Conservation (phyloP, 148 eudicot genomes). For the Rheum nobile region DNA sequence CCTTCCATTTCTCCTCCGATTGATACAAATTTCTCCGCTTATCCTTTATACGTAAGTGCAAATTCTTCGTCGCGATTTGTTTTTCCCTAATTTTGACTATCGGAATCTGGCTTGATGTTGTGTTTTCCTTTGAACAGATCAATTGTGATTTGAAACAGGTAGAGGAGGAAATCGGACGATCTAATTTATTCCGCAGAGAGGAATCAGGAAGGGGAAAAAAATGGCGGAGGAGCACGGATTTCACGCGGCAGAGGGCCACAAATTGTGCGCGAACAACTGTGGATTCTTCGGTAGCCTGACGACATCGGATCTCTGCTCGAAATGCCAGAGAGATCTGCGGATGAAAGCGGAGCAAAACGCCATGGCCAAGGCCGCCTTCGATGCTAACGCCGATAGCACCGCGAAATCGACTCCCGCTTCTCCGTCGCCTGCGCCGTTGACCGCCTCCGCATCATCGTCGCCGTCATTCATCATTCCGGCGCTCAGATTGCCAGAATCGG, state of each 20-base stretch:
- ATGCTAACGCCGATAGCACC: conserved; percentile 9
- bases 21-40: no score
- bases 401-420: background rate
- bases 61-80: background rate
- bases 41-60: background rate
- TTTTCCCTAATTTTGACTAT: background rate
- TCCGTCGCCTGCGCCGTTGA: background rate
- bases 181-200: background rate
- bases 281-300: conserved; percentile 58
- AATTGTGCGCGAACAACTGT: conserved; percentile 48
- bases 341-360: conserved; percentile 24
- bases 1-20: background rate
- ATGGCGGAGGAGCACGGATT: conserved; percentile 58
- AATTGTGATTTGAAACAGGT: background rate
- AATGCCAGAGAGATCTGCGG: conserved; percentile 36
- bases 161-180: background rate
- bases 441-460: background rate
- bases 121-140: background rate
- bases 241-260: conserved; percentile 44
- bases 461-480: background rate
- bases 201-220: conserved; percentile 2
- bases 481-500: background rate
- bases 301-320: conserved; percentile 45
- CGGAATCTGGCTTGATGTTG: background rate
- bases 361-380: conserved; percentile 28